Percentiles rank a stretch among this genome's conserved stretches.
Evolutionary conservation across 495 filamentous ascomycete genomes (phyloP).

Genomic region (Achaetomiella virescens): DNA sequence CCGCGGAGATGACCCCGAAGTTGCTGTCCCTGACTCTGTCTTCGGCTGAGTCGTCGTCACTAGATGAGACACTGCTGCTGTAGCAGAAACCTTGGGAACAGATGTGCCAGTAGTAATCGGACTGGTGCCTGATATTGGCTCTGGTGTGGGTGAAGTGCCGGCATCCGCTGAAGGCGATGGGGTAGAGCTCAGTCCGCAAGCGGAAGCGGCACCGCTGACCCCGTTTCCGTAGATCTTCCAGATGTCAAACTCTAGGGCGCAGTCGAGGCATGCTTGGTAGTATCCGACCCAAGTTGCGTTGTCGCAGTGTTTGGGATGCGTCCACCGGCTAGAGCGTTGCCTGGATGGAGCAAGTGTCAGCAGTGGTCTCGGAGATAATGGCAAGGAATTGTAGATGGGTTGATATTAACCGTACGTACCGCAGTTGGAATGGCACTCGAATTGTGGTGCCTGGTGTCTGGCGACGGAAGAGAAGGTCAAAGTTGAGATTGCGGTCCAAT

Average conservation of each 20-base stretch:
- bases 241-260: conserved; percentile 39
- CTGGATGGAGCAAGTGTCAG: conserved; percentile 12
- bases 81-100: no score
- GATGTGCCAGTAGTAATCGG: no score
- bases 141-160: not conserved
- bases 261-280: conserved; percentile 37
- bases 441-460: conserved; percentile 21
- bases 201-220: conserved; percentile 27
- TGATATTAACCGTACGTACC: conserved; percentile 12
- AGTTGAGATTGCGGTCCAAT: conserved; percentile 1
- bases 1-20: no score
- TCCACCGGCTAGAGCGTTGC: conserved; percentile 11
- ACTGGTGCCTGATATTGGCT: no score
- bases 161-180: conserved; percentile 20
- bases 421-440: conserved; percentile 22
- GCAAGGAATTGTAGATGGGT: not conserved
- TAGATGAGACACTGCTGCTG: no score
- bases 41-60: no score
- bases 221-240: conserved; percentile 42
- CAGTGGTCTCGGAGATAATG: not conserved
- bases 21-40: no score
- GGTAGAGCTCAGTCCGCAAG: conserved; percentile 34
- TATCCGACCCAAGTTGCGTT: conserved; percentile 31
- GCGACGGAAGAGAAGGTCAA: conserved; percentile 10
- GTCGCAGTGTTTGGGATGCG: conserved; percentile 31